These are phyloP conservation scores for Sabuloglossum arenarium DNA, from an alignment of 495 filamentous ascomycete species.

Conservation along the genomic window DNA sequence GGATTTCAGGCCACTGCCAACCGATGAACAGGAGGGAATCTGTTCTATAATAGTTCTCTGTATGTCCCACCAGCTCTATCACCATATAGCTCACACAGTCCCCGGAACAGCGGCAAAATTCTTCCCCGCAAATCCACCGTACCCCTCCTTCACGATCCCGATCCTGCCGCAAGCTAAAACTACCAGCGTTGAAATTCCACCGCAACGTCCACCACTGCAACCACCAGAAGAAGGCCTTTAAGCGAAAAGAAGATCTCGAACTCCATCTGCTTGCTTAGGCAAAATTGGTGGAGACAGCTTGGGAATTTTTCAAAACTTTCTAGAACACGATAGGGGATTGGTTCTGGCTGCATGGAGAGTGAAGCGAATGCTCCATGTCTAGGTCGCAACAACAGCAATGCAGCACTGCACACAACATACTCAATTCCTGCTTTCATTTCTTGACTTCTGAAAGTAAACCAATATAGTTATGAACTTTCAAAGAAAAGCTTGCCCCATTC, in stretches of 20 bases:
- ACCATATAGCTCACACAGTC: neutral
- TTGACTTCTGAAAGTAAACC: no score
- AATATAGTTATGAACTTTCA: no score
- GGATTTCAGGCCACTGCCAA: neutral
- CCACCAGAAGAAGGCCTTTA: neutral
- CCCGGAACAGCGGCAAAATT: neutral
- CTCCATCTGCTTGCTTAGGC: no score
- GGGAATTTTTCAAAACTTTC: no score
- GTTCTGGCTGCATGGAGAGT: no score
- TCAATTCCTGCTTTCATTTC: no score
- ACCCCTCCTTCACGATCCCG: neutral
- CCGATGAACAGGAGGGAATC: neutral
- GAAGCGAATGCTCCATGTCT: no score
- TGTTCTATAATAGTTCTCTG: neutral
- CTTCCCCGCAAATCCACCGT: neutral
- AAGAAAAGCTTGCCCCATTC: no score
- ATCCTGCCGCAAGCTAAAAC: neutral
- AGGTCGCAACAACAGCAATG: no score
- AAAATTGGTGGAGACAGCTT: no score
- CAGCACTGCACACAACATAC: no score
- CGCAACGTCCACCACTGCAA: neutral
- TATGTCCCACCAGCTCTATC: neutral
- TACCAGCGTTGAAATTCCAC: neutral
- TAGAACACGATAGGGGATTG: no score
- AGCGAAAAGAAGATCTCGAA: neutral